Conservation (phyloP, 2,329 filamentous ascomycete genomes). For the Onygenales sp. region DNA sequence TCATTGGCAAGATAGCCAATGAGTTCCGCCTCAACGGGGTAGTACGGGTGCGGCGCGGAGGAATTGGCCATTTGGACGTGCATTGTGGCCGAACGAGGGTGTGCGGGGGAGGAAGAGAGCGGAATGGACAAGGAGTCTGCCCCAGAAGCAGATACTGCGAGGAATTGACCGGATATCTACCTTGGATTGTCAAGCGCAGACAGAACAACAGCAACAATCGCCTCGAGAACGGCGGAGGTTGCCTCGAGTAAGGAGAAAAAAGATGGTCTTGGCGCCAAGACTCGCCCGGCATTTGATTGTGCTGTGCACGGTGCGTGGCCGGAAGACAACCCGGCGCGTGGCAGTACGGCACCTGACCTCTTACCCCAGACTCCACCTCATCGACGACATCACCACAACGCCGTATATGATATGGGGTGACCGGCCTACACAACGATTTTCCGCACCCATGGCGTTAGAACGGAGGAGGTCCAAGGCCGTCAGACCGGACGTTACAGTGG, state of each 20-base stretch:
- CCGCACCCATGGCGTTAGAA: constrained; percentile 11
- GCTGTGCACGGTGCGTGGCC: too few relatives aligned
- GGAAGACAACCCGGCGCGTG: too few relatives aligned
- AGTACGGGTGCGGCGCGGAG: constrained; percentile 55
- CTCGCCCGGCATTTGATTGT: too few relatives aligned
- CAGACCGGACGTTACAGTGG: constrained; percentile 25
- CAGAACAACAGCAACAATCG: too few relatives aligned
- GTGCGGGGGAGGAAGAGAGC: neutral
- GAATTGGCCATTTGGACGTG: constrained; percentile 8
- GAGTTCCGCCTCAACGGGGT: constrained; percentile 55
- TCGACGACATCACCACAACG: neutral
- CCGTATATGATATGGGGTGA: neutral
- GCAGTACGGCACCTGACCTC: too few relatives aligned
- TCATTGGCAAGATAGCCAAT: constrained; percentile 58
- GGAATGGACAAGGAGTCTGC: neutral
- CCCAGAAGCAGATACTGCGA: neutral
- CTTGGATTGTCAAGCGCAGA: too few relatives aligned
- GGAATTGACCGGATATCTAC: too few relatives aligned
- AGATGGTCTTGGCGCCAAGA: too few relatives aligned
- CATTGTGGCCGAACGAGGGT: neutral
- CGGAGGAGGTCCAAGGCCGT: constrained; percentile 11
- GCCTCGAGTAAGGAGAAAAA: too few relatives aligned
- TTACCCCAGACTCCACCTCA: neutral
- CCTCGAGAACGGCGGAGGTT: too few relatives aligned
- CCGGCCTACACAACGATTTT: neutral